A percentile compares a stretch with the other conserved stretches of the same genome.
These are phyloP conservation scores for Diutina scorzettiae DNA, from an alignment of 1,139 yeast species.

Conservation along the genomic window DNA sequence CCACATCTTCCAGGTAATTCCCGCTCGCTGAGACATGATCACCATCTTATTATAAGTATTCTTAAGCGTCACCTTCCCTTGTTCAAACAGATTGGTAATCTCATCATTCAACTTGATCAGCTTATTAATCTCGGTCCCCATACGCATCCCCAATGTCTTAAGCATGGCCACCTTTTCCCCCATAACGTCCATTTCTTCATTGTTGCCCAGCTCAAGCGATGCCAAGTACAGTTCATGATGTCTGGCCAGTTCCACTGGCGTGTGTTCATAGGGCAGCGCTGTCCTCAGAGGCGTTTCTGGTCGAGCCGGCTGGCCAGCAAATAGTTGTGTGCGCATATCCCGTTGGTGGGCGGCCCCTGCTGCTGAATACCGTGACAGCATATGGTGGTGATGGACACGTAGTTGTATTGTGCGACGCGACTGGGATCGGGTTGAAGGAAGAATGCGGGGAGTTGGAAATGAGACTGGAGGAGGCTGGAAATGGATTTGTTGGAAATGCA, in stretches of 20 bases:
- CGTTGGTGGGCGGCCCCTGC: slow-evolving; percentile 32
- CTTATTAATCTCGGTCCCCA: slow-evolving; percentile 80
- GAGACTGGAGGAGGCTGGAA: too few relatives aligned
- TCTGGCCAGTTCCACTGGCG: slow-evolving; percentile 22
- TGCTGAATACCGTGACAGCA: slow-evolving; percentile 18
- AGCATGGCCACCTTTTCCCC: slow-evolving; percentile 58
- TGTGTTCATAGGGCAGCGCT: slow-evolving; percentile 40
- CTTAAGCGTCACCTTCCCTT: slow-evolving; percentile 38
- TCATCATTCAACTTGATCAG: slow-evolving; percentile 52
- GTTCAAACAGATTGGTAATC: slow-evolving; percentile 35
- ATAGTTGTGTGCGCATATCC: slow-evolving; percentile 36
- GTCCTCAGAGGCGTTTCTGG: slow-evolving; percentile 23
- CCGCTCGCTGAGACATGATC: slow-evolving; percentile 72
- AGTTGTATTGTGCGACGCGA: too few relatives aligned
- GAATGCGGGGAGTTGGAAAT: too few relatives aligned
- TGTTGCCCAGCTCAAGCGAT: slow-evolving; percentile 75
- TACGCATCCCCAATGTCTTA: slow-evolving; percentile 57
- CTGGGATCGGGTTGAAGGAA: too few relatives aligned
- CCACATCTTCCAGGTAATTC: slow-evolving; percentile 77
- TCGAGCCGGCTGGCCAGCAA: slow-evolving; percentile 17
- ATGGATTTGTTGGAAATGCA: too few relatives aligned
- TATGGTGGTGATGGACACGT: slow-evolving; percentile 6
- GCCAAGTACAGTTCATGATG: slow-evolving; percentile 48
- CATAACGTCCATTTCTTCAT: slow-evolving; percentile 63
- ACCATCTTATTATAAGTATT: slow-evolving; percentile 66